Evolutionary conservation across 1,284 basidiomycete species (phyloP).

Genomic region (Marasmius tenuissimus): DNA sequence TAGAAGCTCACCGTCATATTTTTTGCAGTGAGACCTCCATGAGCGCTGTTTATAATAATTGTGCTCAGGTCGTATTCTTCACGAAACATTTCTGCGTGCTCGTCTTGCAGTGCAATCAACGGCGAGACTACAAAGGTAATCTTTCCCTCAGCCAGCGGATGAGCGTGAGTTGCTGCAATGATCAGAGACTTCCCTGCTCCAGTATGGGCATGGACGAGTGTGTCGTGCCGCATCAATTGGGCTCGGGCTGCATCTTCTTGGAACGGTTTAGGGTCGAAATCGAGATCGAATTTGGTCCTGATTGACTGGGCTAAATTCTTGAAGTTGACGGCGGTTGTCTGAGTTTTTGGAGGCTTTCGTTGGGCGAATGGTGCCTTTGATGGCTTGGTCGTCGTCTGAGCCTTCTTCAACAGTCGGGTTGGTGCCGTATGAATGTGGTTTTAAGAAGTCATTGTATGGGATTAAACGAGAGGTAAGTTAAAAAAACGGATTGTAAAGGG

Average conservation of each 20-base stretch:
- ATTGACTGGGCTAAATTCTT: neutral
- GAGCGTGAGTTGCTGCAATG: neutral
- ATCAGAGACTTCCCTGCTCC: neutral
- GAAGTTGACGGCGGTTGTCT: neutral
- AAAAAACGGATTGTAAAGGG: no score
- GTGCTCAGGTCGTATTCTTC: conserved; percentile 13
- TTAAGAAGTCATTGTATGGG: no score
- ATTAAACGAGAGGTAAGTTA: no score
- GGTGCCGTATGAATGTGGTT: no score
- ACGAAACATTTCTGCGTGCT: conserved; percentile 29
- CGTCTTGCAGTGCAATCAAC: conserved; percentile 28
- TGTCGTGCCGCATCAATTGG: neutral
- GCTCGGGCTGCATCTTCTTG: neutral
- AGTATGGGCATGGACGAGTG: neutral
- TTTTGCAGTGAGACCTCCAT: conserved; percentile 15
- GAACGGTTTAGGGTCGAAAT: neutral
- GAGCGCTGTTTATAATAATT: conserved; percentile 15
- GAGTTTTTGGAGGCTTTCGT: no score
- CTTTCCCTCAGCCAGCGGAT: neutral
- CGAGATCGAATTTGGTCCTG: neutral
- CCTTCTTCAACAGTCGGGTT: no score
- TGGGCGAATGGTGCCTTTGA: no score
- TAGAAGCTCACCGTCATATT: conserved; percentile 10
- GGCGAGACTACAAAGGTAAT: neutral
- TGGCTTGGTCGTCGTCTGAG: no score